These are phyloP conservation scores for Conoideocrella luteorostrata DNA, from an alignment of 2,329 filamentous ascomycete species.

Conservation along the genomic window DNA sequence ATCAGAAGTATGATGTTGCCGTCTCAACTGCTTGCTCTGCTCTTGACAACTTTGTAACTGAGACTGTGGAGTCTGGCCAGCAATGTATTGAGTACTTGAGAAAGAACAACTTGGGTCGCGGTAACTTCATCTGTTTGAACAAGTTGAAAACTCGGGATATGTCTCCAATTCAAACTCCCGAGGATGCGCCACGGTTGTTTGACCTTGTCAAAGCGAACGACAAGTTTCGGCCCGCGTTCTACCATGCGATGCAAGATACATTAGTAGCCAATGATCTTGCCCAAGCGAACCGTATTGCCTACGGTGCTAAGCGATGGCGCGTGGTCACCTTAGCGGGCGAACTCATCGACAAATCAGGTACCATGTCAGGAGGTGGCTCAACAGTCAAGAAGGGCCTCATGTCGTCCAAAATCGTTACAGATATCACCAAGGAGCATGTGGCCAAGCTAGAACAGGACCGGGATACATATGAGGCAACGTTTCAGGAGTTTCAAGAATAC, in stretches of 20 bases:
- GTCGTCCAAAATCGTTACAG: slow-evolving; percentile 90
- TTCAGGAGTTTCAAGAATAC: slow-evolving; percentile 77
- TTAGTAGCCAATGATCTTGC: slow-evolving; percentile 85
- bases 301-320: slow-evolving; percentile 87
- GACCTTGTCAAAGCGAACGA: slow-evolving; percentile 88
- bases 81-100: slow-evolving; percentile 96
- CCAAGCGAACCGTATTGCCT: slow-evolving; percentile 96
- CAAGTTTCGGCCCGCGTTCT: slow-evolving; percentile 84
- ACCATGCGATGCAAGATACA: slow-evolving; percentile 90
- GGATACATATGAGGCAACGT: slow-evolving; percentile 75
- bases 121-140: slow-evolving; percentile 94
- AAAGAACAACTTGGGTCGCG: slow-evolving; percentile 93
- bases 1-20: slow-evolving; percentile 91
- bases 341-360: slow-evolving; percentile 95
- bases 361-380: slow-evolving; percentile 94
- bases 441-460: slow-evolving; percentile 79
- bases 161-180: slow-evolving; percentile 76
- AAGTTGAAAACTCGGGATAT: slow-evolving; percentile 75
- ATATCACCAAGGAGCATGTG: slow-evolving; percentile 84
- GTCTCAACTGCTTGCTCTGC: slow-evolving; percentile 92
- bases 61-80: slow-evolving; percentile 91
- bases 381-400: slow-evolving; percentile 88
- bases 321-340: slow-evolving; percentile 94
- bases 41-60: slow-evolving; percentile 93
- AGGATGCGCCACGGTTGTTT: slow-evolving; percentile 86